phyloP scores from a whole-genome alignment of 257 asterid genomes.

The Handroanthus guayacan region DNA sequence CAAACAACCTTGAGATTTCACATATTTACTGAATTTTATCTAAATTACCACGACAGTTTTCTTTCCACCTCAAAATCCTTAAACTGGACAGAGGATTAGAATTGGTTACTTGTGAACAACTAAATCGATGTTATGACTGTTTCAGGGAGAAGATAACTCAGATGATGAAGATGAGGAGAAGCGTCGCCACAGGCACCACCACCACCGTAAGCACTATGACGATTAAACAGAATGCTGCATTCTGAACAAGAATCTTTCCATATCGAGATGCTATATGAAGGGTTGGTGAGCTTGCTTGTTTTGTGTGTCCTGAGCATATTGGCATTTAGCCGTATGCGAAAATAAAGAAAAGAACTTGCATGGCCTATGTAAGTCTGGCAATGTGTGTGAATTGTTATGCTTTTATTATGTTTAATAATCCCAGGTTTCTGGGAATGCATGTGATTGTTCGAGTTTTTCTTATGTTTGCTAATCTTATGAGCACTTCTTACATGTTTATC shows the following conservation, averaged over 20 bases:
- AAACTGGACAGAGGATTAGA: too few relatives aligned
- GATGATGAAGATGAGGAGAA: conserved; percentile 48
- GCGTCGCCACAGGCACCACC: conserved; percentile 38
- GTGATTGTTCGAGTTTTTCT: background rate
- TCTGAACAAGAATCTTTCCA: conserved; percentile 5
- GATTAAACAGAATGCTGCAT: conserved; percentile 33
- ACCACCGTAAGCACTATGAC: conserved; percentile 57
- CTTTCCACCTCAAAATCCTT: too few relatives aligned
- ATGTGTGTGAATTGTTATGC: conserved; percentile 16
- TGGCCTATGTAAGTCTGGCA: conserved; percentile 25
- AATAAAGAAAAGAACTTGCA: conserved; percentile 35
- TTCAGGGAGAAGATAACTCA: conserved; percentile 49
- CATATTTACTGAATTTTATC: too few relatives aligned
- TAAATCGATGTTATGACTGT: background rate
- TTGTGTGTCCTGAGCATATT: conserved; percentile 28
- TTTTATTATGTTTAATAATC: conserved; percentile 9
- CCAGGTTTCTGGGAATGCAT: conserved; percentile 20
- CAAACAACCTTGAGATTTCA: too few relatives aligned
- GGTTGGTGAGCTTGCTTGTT: conserved; percentile 23
- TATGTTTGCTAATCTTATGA: background rate
- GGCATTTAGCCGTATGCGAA: conserved; percentile 26
- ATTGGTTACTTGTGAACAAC: background rate
- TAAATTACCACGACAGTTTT: too few relatives aligned
- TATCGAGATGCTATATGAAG: conserved; percentile 30
- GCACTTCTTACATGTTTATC: background rate